A percentile compares a stretch with the other conserved stretches of the same genome.
These are phyloP conservation scores for Blumeriella jaapii DNA, from an alignment of 2,329 filamentous ascomycete genomes.

Conservation along the genomic window DNA sequence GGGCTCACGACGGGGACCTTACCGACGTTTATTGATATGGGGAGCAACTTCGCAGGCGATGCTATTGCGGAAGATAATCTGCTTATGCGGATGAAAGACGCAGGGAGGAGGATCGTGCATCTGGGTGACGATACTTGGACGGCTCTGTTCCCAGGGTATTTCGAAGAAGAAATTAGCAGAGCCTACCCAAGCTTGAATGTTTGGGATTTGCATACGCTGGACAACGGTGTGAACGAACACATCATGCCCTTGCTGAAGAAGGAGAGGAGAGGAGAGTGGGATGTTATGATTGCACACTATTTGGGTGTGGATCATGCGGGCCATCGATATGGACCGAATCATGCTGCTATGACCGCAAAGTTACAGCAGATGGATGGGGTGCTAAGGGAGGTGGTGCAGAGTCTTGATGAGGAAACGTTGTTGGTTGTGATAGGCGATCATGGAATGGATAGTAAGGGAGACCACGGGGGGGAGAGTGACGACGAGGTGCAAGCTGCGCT, in stretches of 20 bases:
- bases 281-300: slow-evolving; percentile 89
- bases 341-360: slow-evolving; percentile 84
- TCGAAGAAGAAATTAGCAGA: slow-evolving; percentile 72
- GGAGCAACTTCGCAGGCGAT: slow-evolving; percentile 89
- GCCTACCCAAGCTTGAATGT: slow-evolving; percentile 98
- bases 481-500: slow-evolving; percentile 89
- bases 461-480: slow-evolving; percentile 96
- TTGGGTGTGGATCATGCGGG: slow-evolving; percentile 95
- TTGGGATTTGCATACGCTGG: slow-evolving; percentile 93
- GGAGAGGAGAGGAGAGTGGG: slow-evolving; percentile 62
- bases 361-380: slow-evolving; percentile 82
- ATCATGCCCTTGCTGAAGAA: slow-evolving; percentile 70
- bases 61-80: slow-evolving; percentile 90
- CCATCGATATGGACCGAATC: slow-evolving; percentile 88
- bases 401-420: slow-evolving; percentile 74
- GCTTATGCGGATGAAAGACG: slow-evolving; percentile 49
- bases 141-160: slow-evolving; percentile 84
- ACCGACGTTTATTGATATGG: slow-evolving; percentile 87
- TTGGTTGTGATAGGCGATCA: slow-evolving; percentile 98
- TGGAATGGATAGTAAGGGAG: slow-evolving; percentile 94
- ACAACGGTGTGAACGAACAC: slow-evolving; percentile 87
- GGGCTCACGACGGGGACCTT: slow-evolving; percentile 90
- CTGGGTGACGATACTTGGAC: slow-evolving; percentile 98
- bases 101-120: slow-evolving; percentile 73
- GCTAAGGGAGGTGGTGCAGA: slow-evolving; percentile 56